These are phyloP conservation scores for Aspergillus taichungensis DNA, from an alignment of 495 filamentous ascomycete genomes.

Conservation along the genomic window DNA sequence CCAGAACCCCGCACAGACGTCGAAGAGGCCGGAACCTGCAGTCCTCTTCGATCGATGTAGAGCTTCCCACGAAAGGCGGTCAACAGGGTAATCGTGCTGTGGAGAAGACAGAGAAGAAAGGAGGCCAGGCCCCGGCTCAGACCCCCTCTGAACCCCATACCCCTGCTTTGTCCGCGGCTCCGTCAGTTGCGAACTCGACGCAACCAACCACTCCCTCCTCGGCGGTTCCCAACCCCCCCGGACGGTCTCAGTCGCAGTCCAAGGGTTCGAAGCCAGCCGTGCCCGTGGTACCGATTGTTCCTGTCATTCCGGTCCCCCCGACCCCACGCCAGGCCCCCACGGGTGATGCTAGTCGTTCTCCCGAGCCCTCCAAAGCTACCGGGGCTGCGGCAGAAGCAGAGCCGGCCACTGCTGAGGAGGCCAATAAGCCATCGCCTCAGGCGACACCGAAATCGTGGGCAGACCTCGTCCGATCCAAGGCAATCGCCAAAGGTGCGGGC, in stretches of 20 bases:
- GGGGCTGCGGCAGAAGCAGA: slow-evolving; percentile 18
- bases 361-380: slow-evolving; percentile 28
- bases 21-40: slow-evolving; percentile 31
- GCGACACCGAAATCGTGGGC: slow-evolving; percentile 66
- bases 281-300: slow-evolving; percentile 59
- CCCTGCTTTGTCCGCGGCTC: slow-evolving; percentile 55
- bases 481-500: slow-evolving; percentile 18
- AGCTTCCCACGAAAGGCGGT: slow-evolving; percentile 41
- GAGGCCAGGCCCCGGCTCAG: slow-evolving; percentile 19
- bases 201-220: slow-evolving; percentile 67
- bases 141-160: slow-evolving; percentile 52
- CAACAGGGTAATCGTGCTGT: slow-evolving; percentile 15
- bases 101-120: slow-evolving; percentile 13
- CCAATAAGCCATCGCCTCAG: slow-evolving; percentile 29
- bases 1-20: slow-evolving; percentile 31
- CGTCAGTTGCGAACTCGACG: slow-evolving; percentile 57
- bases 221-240: slow-evolving; percentile 19
- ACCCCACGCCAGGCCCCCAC: slow-evolving; percentile 36
- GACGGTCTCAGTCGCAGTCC: slow-evolving; percentile 31
- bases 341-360: slow-evolving; percentile 27
- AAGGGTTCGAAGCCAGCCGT: slow-evolving; percentile 40
- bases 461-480: slow-evolving; percentile 56
- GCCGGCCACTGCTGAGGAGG: slow-evolving; percentile 17
- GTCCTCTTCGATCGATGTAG: slow-evolving; percentile 27
- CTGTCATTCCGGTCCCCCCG: slow-evolving; percentile 45